Evolutionary conservation across 257 asterid species (phyloP), one percentile per base, ranked within the genome.

Genomic region (Datura wrightii): DNA sequence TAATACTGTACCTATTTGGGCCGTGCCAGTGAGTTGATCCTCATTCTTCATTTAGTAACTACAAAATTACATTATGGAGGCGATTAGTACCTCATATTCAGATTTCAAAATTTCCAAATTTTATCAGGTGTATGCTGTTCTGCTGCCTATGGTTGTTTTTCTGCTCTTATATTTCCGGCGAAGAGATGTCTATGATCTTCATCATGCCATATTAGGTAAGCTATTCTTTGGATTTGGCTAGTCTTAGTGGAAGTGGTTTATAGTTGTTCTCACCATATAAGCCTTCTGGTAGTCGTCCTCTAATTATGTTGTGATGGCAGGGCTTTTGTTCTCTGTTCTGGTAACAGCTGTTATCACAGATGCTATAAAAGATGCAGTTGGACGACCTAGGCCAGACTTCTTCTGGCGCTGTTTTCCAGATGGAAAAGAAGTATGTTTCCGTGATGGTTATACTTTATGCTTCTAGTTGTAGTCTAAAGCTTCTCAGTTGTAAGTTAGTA

Each of bases 351-450:
- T 95, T 46, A 79, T 94, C 79, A 94, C 97, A 42, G 92, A 86
- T 82, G 93, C 93, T 69, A 89, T 93, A 84, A 94, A 95, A 90
- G 91, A 89, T 86, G 93, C 97, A 79, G 98, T 94, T 60, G 98
- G 98, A 79, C 93, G 94, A 58, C 98, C 98, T 86, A 93, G 98
- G 70, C 98, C 98, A n/a, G 93, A 93, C 89, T 95, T 93, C 91
- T 95, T 95, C 76, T 95, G 98, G 98, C 92, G 98, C 82, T 95
- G 98, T 90, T 95, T 94, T 88, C 98, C 98, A 13, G 97, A 93
- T 90, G 98, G 98, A 74, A 90, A 85, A 79, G 98, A 93, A 82
- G 98, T 92, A 85, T 82, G 97, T 11, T 67, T 84, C 81, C 83
- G 71, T 79, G 85, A 42, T 81, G 78, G 81, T 41, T 79, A 70